phyloP scores from a whole-genome alignment of 163 green algal genomes.

The Trebouxia gelatinosa region DNA sequence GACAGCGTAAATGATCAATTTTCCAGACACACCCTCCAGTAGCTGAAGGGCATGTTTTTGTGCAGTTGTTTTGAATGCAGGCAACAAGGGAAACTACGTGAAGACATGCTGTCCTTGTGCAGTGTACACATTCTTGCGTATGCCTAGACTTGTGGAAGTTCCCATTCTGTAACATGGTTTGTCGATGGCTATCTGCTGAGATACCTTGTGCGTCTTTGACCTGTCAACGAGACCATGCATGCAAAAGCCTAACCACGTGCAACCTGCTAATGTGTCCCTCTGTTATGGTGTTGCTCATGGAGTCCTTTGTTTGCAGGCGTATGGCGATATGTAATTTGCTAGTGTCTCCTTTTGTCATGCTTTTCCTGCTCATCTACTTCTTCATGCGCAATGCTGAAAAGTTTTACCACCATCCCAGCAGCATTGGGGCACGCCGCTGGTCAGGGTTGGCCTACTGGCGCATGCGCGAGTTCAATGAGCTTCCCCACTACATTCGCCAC shows the following conservation, averaged over 20 bases:
- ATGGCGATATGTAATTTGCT: constrained; percentile 71
- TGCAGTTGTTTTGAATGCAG: too few species aligned
- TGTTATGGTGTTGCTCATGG: background rate
- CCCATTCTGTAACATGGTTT: too few species aligned
- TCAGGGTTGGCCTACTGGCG: constrained; percentile 72
- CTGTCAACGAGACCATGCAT: background rate
- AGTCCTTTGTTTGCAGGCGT: constrained; percentile 8
- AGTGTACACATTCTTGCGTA: too few species aligned
- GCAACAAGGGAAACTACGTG: too few species aligned
- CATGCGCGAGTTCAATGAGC: constrained; percentile 94
- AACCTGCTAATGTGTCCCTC: too few species aligned
- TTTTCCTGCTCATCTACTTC: constrained; percentile 95
- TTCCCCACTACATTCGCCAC: constrained; percentile 84
- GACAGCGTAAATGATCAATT: too few species aligned
- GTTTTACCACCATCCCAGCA: constrained; percentile 84
- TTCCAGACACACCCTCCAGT: too few species aligned
- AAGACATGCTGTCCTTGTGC: background rate
- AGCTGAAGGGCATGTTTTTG: too few species aligned
- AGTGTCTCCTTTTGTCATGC: constrained; percentile 85
- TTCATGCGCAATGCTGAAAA: constrained; percentile 93
- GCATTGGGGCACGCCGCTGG: constrained; percentile 70
- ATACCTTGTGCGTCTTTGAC: constrained; percentile 4
- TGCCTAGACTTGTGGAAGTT: too few species aligned
- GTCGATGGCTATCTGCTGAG: too few species aligned
- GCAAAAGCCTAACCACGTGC: background rate